A percentile compares a stretch with the other conserved stretches of the same genome.
Conservation (phyloP, 2,329 filamentous ascomycete species). For the Penicillium olsonii region DNA sequence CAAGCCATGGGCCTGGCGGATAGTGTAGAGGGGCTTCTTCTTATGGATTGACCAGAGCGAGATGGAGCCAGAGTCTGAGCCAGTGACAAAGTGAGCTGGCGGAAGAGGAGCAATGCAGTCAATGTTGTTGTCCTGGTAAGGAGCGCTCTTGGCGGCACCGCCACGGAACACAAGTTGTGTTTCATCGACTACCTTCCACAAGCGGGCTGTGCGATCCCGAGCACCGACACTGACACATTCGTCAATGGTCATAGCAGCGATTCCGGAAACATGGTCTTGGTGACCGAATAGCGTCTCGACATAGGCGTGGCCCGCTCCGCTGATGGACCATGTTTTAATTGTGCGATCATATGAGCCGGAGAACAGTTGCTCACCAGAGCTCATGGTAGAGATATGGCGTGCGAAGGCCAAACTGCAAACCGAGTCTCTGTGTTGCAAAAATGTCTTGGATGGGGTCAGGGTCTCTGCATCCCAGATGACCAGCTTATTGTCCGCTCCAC, state of each 20-base stretch:
- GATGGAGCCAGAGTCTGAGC: slow-evolving; percentile 85
- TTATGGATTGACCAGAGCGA: slow-evolving; percentile 87
- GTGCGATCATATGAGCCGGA: slow-evolving; percentile 88
- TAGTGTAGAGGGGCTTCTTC: slow-evolving; percentile 87
- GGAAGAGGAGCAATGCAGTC: slow-evolving; percentile 90
- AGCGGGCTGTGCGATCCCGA: slow-evolving; percentile 82
- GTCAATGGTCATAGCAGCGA: slow-evolving; percentile 81
- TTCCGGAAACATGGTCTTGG: slow-evolving; percentile 83
- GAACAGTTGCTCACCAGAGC: slow-evolving; percentile 77
- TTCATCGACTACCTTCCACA: slow-evolving; percentile 97
- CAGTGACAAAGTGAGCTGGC: slow-evolving; percentile 89
- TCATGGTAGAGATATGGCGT: slow-evolving; percentile 63
- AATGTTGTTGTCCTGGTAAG: slow-evolving; percentile 76
- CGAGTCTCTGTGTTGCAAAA: slow-evolving; percentile 87
- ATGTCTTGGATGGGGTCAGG: slow-evolving; percentile 76
- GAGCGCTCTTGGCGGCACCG: slow-evolving; percentile 55
- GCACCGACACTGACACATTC: slow-evolving; percentile 89
- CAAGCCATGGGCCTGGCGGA: slow-evolving; percentile 80
- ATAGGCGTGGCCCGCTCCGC: slow-evolving; percentile 79
- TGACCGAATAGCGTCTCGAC: slow-evolving; percentile 96
- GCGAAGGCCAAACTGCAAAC: slow-evolving; percentile 85
- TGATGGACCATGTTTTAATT: slow-evolving; percentile 89
- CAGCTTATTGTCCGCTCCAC: slow-evolving; percentile 78
- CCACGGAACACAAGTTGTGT: slow-evolving; percentile 93
- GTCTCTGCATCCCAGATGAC: slow-evolving; percentile 85